Percentiles rank a stretch among this genome's conserved stretches.
Evolutionary conservation across 345 rosid species (phyloP).

Genomic region (Aquilaria yunnanensis): DNA sequence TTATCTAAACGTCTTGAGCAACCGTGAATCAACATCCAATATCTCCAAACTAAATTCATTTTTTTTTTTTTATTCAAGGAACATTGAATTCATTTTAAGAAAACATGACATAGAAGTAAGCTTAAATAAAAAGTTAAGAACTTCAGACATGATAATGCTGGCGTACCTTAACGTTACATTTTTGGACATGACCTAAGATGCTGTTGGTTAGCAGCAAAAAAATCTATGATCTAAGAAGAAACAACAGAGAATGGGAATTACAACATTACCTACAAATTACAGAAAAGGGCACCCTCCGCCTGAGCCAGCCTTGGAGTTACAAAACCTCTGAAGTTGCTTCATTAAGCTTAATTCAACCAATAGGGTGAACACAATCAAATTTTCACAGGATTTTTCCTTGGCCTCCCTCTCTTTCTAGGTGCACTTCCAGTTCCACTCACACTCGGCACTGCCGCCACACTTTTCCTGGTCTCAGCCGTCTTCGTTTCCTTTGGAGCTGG

Average conservation of each 20-base stretch:
- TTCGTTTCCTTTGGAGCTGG: no score
- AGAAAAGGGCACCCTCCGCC: neutral
- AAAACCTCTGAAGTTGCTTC: neutral
- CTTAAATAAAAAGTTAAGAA: no score
- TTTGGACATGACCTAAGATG: conserved; percentile 6
- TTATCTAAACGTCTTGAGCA: no score
- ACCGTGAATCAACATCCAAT: no score
- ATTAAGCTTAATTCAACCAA: neutral
- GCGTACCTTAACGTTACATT: conserved; percentile 10
- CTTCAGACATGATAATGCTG: conserved; percentile 9
- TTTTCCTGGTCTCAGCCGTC: neutral
- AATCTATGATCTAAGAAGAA: conserved; percentile 10
- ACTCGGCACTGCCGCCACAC: conserved; percentile 11
- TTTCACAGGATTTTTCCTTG: conserved; percentile 46
- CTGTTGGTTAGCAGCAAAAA: conserved; percentile 10
- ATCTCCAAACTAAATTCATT: no score
- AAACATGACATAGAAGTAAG: no score
- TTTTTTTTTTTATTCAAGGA: no score
- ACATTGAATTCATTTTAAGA: no score
- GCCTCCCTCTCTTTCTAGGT: conserved; percentile 73
- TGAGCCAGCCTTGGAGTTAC: neutral
- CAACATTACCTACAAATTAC: conserved; percentile 6
- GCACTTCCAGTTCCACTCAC: conserved; percentile 15
- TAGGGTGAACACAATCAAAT: neutral
- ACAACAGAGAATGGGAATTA: conserved; percentile 2